A percentile compares a stretch with the other conserved stretches of the same genome.
Evolutionary conservation across 2,329 filamentous ascomycete species (phyloP).

Genomic region (Fusarium piperis): DNA sequence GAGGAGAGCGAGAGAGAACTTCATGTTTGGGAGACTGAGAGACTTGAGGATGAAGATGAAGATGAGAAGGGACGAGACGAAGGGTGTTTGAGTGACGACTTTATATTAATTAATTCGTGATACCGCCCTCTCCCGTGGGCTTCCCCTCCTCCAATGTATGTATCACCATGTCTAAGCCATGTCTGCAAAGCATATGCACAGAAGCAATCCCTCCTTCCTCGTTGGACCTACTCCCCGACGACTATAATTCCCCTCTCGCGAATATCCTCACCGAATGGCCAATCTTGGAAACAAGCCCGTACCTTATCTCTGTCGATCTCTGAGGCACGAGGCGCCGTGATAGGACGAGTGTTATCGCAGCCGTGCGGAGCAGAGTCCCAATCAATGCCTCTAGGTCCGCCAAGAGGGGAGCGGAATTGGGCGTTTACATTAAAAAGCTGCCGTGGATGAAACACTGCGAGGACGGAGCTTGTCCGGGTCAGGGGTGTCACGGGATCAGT

Average conservation of each 20-base stretch:
- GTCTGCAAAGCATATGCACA: background rate
- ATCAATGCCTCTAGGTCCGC: background rate
- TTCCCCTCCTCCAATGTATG: background rate
- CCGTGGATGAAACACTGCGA: background rate
- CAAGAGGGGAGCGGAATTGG: background rate
- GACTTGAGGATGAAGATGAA: background rate
- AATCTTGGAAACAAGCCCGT: slow-evolving; percentile 13
- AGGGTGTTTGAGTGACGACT: background rate
- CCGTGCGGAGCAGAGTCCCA: background rate
- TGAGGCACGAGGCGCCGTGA: slow-evolving; percentile 32
- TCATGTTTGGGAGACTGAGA: slow-evolving; percentile 39
- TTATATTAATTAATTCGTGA: slow-evolving; percentile 21
- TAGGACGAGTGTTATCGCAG: slow-evolving; percentile 15
- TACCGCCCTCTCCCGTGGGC: background rate
- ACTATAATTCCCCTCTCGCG: background rate
- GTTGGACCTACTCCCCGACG: slow-evolving; percentile 19
- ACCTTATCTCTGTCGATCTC: slow-evolving; percentile 15
- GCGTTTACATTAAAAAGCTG: background rate
- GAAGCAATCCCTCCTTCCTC: slow-evolving; percentile 25
- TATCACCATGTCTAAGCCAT: background rate
- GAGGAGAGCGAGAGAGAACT: slow-evolving; percentile 42
- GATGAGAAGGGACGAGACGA: background rate
- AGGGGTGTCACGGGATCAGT: background rate
- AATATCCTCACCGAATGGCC: slow-evolving; percentile 22
- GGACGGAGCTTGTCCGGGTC: background rate